phyloP scores from a whole-genome alignment of 1,139 yeast genomes.

The Eremothecium gossypii region DNA sequence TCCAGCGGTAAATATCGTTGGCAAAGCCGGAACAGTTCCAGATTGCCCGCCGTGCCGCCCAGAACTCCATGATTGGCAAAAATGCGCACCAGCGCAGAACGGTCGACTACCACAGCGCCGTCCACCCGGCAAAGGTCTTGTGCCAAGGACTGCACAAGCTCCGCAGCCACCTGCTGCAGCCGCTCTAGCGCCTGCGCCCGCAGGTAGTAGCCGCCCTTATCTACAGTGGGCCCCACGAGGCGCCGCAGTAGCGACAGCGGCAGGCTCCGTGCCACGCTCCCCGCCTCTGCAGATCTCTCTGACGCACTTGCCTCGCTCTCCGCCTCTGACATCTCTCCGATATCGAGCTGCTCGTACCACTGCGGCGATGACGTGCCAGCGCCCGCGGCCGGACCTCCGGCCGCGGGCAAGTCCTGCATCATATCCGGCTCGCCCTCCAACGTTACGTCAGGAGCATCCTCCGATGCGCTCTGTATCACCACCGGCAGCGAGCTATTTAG shows the following conservation, averaged over 20 bases:
- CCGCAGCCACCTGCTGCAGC: not conserved
- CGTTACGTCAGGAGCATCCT: not conserved
- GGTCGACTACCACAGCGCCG: not conserved
- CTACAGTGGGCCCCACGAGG: not conserved
- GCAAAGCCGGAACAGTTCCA: constrained; percentile 21
- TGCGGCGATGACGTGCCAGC: too few relatives aligned
- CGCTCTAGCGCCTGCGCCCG: not conserved
- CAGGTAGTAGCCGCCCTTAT: not conserved
- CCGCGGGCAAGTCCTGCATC: too few relatives aligned
- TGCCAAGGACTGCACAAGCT: not conserved
- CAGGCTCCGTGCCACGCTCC: too few relatives aligned
- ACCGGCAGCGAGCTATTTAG: constrained; percentile 4
- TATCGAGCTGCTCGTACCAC: too few relatives aligned
- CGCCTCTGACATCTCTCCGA: too few relatives aligned
- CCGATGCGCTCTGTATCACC: not conserved
- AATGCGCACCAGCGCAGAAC: not conserved
- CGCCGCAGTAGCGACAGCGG: too few relatives aligned
- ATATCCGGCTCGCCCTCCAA: too few relatives aligned
- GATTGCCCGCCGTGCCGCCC: constrained; percentile 11
- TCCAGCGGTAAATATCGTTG: constrained; percentile 20
- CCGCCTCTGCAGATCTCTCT: too few relatives aligned
- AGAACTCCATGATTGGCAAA: constrained; percentile 2
- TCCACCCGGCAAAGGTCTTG: not conserved
- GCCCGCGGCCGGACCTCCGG: too few relatives aligned
- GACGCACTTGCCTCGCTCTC: too few relatives aligned